Conservation (phyloP, 352 stramenopile species). For the Elongisporangium prolatum region DNA sequence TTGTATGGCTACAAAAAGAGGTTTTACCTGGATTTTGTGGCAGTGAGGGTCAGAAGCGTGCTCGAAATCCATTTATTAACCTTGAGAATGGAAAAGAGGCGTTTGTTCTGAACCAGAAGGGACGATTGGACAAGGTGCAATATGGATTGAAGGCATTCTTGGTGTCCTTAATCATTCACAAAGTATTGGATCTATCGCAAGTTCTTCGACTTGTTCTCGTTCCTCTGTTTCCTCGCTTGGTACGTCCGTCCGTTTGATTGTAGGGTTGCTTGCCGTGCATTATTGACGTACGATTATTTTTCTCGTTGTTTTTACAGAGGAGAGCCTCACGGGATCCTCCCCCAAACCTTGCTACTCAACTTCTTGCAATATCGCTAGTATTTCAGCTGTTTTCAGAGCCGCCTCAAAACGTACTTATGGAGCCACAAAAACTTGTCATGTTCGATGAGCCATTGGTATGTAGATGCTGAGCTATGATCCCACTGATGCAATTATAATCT, state of each 20-base stretch:
- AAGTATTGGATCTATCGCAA: constrained; percentile 81
- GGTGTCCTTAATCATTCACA: constrained; percentile 76
- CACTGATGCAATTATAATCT: constrained; percentile 5
- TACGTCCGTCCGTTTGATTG: constrained; percentile 12
- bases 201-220: constrained; percentile 81
- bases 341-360: constrained; percentile 71
- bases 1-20: constrained; percentile 85
- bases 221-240: constrained; percentile 72
- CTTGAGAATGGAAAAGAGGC: constrained; percentile 77
- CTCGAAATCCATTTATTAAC: constrained; percentile 80
- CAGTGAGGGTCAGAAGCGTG: constrained; percentile 70
- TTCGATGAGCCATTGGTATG: constrained; percentile 86
- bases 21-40: constrained; percentile 78
- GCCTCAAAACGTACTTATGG: constrained; percentile 72
- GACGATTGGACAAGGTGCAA: constrained; percentile 75
- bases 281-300: constrained; percentile 1
- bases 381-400: constrained; percentile 84
- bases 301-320: constrained; percentile 24
- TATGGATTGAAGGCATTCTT: constrained; percentile 86
- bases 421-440: constrained; percentile 75
- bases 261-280: too few species aligned
- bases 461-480: constrained; percentile 6
- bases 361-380: constrained; percentile 80
- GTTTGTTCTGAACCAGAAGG: constrained; percentile 79
- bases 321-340: constrained; percentile 65